Evolutionary conservation across 1,284 basidiomycete species (phyloP).

Genomic region (Flammula alnicola): DNA sequence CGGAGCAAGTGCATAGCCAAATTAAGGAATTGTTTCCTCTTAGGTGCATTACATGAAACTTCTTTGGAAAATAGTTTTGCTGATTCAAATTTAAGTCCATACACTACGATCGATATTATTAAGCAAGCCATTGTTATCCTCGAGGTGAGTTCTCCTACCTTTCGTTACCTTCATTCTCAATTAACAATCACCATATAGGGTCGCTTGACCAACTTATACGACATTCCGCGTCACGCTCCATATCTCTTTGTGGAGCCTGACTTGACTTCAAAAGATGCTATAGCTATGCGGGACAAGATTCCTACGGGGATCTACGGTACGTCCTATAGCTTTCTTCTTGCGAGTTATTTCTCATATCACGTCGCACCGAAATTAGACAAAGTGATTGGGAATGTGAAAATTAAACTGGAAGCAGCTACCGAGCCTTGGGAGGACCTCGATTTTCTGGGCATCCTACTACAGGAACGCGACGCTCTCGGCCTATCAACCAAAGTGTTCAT

Average conservation of each 20-base stretch:
- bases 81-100: constrained; percentile 38
- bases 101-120: constrained; percentile 58
- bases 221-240: constrained; percentile 67
- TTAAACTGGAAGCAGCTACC: constrained; percentile 27
- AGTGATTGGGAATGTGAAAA: constrained; percentile 22
- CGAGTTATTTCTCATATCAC: constrained; percentile 11
- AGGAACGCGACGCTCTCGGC: constrained; percentile 44
- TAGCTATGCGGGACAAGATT: constrained; percentile 55
- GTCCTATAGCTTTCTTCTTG: constrained; percentile 22
- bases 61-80: neutral
- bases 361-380: constrained; percentile 12
- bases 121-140: constrained; percentile 59
- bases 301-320: constrained; percentile 47
- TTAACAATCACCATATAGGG: constrained; percentile 48
- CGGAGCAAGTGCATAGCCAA: constrained; percentile 49
- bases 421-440: constrained; percentile 38
- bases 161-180: neutral
- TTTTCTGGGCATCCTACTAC: constrained; percentile 50
- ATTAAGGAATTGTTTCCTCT: constrained; percentile 53
- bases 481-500: constrained; percentile 64
- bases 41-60: constrained; percentile 29
- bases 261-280: constrained; percentile 57
- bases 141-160: constrained; percentile 48
- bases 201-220: constrained; percentile 68
- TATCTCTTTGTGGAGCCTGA: constrained; percentile 81